Percentiles rank a stretch among this genome's conserved stretches.
phyloP scores from a whole-genome alignment of 2,329 filamentous ascomycete species.

The Pseudodiploospora longispora region DNA sequence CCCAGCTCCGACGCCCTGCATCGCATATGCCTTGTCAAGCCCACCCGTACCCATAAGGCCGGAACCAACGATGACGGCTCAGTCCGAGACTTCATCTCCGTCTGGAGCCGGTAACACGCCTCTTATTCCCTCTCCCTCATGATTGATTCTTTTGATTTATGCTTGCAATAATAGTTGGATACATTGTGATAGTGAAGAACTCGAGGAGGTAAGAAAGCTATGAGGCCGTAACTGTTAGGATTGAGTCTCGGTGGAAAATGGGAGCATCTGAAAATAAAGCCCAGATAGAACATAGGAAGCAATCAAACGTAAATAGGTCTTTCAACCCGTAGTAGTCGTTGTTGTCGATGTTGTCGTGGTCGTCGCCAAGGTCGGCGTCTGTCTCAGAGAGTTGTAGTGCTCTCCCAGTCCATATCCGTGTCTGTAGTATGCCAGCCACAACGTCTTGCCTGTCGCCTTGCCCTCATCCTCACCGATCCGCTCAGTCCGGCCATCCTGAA shows the following conservation, averaged over 20 bases:
- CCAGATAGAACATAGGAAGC: no score
- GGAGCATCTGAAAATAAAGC: no score
- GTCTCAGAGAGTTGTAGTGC: constrained; percentile 87
- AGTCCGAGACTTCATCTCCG: constrained; percentile 44
- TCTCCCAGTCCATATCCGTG: constrained; percentile 92
- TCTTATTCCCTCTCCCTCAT: no score
- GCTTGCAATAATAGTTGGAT: no score
- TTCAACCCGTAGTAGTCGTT: constrained; percentile 4
- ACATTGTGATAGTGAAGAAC: no score
- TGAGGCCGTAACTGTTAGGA: no score
- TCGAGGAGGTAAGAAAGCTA: no score
- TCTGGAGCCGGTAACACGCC: constrained; percentile 36
- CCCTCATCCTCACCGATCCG: constrained; percentile 50
- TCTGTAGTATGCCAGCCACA: constrained; percentile 93
- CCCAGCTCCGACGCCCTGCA: constrained; percentile 26
- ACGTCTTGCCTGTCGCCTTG: constrained; percentile 40
- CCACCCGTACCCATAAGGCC: constrained; percentile 38
- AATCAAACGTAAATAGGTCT: no score
- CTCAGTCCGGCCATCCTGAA: constrained; percentile 78
- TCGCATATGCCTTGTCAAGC: constrained; percentile 42
- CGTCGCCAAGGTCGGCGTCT: constrained; percentile 18
- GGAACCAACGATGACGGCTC: constrained; percentile 37
- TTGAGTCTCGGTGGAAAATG: no score
- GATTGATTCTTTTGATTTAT: no score
- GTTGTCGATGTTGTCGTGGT: constrained; percentile 13